Evolutionary conservation across 2,329 filamentous ascomycete genomes (phyloP), one percentile per base, ranked within the genome.

Genomic region (Verticillium longisporum): DNA sequence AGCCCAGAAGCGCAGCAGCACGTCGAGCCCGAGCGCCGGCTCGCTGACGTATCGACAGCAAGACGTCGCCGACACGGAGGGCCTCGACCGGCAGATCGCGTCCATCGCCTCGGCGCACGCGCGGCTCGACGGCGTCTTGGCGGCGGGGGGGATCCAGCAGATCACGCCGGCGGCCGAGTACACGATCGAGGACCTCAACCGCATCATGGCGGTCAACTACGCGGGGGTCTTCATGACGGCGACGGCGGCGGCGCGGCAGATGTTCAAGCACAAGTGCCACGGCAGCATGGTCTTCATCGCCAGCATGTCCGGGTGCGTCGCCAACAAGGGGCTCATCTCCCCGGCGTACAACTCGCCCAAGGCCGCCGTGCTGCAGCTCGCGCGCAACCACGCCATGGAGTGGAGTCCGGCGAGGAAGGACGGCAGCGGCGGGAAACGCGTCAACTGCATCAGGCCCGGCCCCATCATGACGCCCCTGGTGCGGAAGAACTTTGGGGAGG

Each of bases 151-250:
- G 1, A 78, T 86, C 50, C 86, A 91, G 72, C 86, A 91, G 71
- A 83, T 90, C 67, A 88, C 83, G 1, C 77, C 86, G 0, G 87
- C 88, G 2, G 72, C 89, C 53, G 88, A 91, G 34, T 91, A 91
- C 69, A 79, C 78, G 26, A 81, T 86, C 54, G 77, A 70, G 1
- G 72, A 77, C 60, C 69, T 86, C 75, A 78, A 84, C 66, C 81
- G 86, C 73, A 86, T 92, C 71, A 79, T 92, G 68, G 78, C 87
- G 68, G 84, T 89, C 65, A 90, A 92, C 75, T 78, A 90, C 70
- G 89, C 82, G 31, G 89, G 88, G 32, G 85, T 84, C 31, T 85
- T 87, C 75, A 80, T 88, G 78, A 91, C 88, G 66, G 89, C 88
- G 33, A 87, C 88, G 71, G 85, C 88, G 26, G 85, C 87, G 10